phyloP scores from a whole-genome alignment of 1,284 basidiomycete species.

The Leccinum pachyderme region DNA sequence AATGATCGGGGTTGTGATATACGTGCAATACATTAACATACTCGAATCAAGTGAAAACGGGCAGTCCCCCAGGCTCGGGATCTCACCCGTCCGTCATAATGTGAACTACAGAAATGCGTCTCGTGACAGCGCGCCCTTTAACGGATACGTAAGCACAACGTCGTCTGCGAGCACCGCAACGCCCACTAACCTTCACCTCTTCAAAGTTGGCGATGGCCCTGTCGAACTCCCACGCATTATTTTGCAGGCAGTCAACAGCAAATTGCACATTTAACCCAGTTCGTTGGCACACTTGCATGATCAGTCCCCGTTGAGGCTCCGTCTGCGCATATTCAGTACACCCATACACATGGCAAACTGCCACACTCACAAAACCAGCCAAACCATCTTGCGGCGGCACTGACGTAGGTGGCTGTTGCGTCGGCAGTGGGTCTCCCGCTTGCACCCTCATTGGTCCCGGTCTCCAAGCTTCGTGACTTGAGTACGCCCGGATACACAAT shows the following conservation, averaged over 20 bases:
- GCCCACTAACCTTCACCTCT: constrained; percentile 67
- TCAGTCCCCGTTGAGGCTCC: constrained; percentile 63
- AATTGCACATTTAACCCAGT: constrained; percentile 78
- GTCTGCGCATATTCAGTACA: constrained; percentile 40
- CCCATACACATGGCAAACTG: constrained; percentile 3
- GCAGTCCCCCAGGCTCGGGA: neutral
- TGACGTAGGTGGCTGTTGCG: constrained; percentile 22
- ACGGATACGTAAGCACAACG: constrained; percentile 28
- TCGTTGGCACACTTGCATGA: constrained; percentile 64
- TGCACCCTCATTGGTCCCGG: constrained; percentile 71
- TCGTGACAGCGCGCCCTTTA: constrained; percentile 40
- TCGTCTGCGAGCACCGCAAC: constrained; percentile 9
- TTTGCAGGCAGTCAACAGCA: constrained; percentile 77
- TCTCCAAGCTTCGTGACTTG: constrained; percentile 77
- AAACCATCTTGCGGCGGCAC: constrained; percentile 46
- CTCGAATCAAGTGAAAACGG: neutral
- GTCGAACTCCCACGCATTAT: constrained; percentile 79
- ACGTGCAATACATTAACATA: constrained; percentile 29
- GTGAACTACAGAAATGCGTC: constrained; percentile 41
- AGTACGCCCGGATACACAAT: constrained; percentile 80
- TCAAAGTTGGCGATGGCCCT: constrained; percentile 80
- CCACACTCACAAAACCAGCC: constrained; percentile 51
- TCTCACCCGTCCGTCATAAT: constrained; percentile 1
- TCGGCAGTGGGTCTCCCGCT: constrained; percentile 36
- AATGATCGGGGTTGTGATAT: constrained; percentile 7